Evolutionary conservation across 2,329 filamentous ascomycete species (phyloP).

Genomic region (Cadophora sp.): DNA sequence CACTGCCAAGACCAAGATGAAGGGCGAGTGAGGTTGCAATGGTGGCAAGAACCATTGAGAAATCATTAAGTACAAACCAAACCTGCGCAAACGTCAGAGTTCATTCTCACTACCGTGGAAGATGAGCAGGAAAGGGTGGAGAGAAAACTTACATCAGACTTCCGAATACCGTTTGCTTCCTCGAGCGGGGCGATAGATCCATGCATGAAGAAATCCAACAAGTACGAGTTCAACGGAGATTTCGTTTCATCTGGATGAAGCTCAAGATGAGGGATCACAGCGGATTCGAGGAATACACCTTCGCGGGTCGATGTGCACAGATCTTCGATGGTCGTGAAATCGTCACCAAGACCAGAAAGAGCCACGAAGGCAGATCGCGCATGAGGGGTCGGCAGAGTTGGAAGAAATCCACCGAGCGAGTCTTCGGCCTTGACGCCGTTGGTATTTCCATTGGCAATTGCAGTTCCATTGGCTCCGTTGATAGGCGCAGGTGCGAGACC

Average conservation of each 20-base stretch:
- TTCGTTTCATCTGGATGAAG: slow-evolving; percentile 62
- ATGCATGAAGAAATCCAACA: slow-evolving; percentile 81
- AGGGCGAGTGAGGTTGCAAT: slow-evolving; percentile 70
- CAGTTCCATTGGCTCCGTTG: slow-evolving; percentile 28
- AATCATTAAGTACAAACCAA: slow-evolving; percentile 76
- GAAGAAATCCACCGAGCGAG: slow-evolving; percentile 32
- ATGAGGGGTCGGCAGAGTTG: slow-evolving; percentile 49
- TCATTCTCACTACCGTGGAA: neutral
- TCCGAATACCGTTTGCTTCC: slow-evolving; percentile 69
- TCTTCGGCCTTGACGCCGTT: slow-evolving; percentile 23
- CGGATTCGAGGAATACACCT: slow-evolving; percentile 77
- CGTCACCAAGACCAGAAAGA: slow-evolving; percentile 71
- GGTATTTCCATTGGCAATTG: slow-evolving; percentile 24
- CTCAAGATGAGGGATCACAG: slow-evolving; percentile 72
- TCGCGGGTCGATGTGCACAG: slow-evolving; percentile 69
- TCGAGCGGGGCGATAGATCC: slow-evolving; percentile 67
- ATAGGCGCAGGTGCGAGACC: slow-evolving; percentile 25
- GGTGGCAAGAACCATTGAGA: slow-evolving; percentile 69
- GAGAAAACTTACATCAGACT: slow-evolving; percentile 54
- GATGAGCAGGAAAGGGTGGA: neutral
- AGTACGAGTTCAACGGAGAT: slow-evolving; percentile 67
- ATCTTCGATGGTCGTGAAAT: slow-evolving; percentile 69
- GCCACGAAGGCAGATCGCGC: slow-evolving; percentile 74
- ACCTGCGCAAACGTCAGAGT: slow-evolving; percentile 47
- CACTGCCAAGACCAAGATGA: slow-evolving; percentile 60